Conservation (phyloP, 2,329 filamentous ascomycete species). For the Plenodomus tracheiphilus region DNA sequence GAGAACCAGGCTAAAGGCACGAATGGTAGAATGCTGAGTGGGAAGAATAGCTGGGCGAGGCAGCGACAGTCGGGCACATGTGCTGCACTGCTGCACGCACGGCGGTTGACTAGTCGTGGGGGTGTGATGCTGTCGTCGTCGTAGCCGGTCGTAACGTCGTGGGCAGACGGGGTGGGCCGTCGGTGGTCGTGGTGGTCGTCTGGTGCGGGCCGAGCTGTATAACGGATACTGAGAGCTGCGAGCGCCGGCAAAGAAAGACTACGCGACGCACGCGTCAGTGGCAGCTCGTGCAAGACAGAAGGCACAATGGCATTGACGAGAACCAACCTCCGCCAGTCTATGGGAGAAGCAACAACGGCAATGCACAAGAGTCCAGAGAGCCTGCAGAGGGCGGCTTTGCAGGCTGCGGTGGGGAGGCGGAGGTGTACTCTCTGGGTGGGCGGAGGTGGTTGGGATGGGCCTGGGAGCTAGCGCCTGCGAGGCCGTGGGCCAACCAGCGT, state of each 20-base stretch:
- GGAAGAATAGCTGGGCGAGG: conserved; percentile 30
- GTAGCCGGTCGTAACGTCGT: conserved; percentile 38
- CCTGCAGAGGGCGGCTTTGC: conserved; percentile 30
- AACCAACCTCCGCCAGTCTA: conserved; percentile 25
- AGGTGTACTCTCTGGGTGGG: conserved; percentile 35
- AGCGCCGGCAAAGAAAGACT: conserved; percentile 31
- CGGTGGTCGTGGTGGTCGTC: conserved; percentile 39
- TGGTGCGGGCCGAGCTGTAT: conserved; percentile 36
- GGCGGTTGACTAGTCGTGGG: neutral
- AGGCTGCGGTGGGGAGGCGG: conserved; percentile 39
- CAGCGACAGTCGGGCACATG: conserved; percentile 21
- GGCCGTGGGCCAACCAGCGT: conserved; percentile 35
- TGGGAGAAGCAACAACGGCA: conserved; percentile 12
- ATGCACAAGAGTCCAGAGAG: conserved; percentile 9
- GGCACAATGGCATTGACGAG: conserved; percentile 9
- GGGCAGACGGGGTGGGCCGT: too few species aligned
- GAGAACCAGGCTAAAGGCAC: conserved; percentile 34
- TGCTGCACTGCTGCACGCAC: conserved; percentile 13
- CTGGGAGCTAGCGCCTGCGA: conserved; percentile 39
- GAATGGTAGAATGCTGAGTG: conserved; percentile 32
- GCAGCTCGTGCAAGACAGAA: conserved; percentile 10
- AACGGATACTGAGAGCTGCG: conserved; percentile 29
- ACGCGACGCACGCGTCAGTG: conserved; percentile 31
- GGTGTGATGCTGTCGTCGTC: conserved; percentile 15
- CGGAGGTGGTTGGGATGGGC: conserved; percentile 49